These are phyloP conservation scores for Rhododendron kiyosumense DNA, from an alignment of 148 eudicot species.

Conservation along the genomic window DNA sequence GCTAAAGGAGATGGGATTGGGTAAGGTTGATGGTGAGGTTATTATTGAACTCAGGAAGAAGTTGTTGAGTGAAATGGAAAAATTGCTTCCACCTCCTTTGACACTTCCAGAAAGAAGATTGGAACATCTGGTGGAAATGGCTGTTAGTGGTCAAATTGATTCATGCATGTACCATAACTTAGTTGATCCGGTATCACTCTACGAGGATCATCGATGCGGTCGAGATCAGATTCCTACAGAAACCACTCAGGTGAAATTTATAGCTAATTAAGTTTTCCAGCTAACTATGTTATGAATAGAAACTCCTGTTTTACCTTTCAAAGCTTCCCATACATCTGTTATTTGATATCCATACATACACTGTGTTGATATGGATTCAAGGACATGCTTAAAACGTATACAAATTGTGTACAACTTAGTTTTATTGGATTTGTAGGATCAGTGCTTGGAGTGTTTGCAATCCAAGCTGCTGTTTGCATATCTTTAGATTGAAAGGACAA, in stretches of 20 bases:
- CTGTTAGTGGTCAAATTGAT: constrained; percentile 53
- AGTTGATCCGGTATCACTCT: constrained; percentile 44
- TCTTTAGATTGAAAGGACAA: neutral
- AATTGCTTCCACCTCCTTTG: constrained; percentile 66
- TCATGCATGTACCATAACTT: constrained; percentile 75
- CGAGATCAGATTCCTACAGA: constrained; percentile 69
- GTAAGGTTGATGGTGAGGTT: constrained; percentile 24
- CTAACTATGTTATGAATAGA: neutral
- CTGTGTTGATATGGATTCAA: neutral
- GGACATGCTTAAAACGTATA: neutral
- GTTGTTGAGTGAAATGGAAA: constrained; percentile 52
- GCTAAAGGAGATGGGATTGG: constrained; percentile 31
- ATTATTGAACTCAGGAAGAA: constrained; percentile 36
- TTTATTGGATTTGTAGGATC: neutral
- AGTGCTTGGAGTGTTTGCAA: neutral
- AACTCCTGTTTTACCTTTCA: neutral
- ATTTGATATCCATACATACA: neutral
- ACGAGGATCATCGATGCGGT: constrained; percentile 68
- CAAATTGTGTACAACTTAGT: neutral
- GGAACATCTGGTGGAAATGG: constrained; percentile 77
- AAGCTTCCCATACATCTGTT: neutral
- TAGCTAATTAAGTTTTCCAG: neutral
- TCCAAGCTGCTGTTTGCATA: neutral
- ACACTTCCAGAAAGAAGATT: constrained; percentile 74
- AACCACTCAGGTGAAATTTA: constrained; percentile 62